phyloP scores from a whole-genome alignment of 2,329 filamentous ascomycete genomes.

The Cryphonectria japonica region DNA sequence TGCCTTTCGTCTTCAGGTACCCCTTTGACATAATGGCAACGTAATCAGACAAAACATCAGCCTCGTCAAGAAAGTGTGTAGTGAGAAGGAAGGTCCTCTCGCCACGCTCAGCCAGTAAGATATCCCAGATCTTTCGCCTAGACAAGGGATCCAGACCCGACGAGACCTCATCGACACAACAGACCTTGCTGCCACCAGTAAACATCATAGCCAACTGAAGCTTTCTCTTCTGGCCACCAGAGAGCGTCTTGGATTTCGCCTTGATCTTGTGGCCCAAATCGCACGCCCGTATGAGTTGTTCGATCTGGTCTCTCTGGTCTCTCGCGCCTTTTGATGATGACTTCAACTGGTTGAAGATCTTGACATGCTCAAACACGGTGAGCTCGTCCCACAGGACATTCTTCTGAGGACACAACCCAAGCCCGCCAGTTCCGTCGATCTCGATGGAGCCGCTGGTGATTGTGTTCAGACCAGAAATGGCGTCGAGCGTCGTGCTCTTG shows the following conservation, averaged over 20 bases:
- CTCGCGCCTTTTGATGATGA: conserved; percentile 39
- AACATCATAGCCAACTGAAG: conserved; percentile 95
- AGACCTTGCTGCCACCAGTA: conserved; percentile 84
- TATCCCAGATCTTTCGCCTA: conserved; percentile 91
- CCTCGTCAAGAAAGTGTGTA: conserved; percentile 93
- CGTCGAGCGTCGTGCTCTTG: conserved; percentile 87
- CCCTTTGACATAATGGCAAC: conserved; percentile 89
- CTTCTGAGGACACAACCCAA: conserved; percentile 89
- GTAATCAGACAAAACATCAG: conserved; percentile 84
- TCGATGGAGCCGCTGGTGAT: conserved; percentile 77
- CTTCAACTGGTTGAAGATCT: conserved; percentile 84
- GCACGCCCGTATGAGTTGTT: conserved; percentile 67
- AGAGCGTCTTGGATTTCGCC: conserved; percentile 76
- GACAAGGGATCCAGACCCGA: conserved; percentile 87
- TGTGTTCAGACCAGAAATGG: conserved; percentile 80
- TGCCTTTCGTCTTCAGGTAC: conserved; percentile 78
- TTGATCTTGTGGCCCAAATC: conserved; percentile 77
- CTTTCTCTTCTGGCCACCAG: conserved; percentile 90
- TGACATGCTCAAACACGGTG: conserved; percentile 82
- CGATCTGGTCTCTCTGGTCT: conserved; percentile 62
- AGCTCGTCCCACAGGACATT: conserved; percentile 93
- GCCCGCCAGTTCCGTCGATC: conserved; percentile 75
- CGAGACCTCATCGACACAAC: conserved; percentile 90
- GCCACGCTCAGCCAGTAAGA: conserved; percentile 82
- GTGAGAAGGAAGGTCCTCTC: conserved; percentile 83